Base-by-base conservation (phyloP, 345 rosid genomes). In the Eucalyptus tenuipes region DNA sequence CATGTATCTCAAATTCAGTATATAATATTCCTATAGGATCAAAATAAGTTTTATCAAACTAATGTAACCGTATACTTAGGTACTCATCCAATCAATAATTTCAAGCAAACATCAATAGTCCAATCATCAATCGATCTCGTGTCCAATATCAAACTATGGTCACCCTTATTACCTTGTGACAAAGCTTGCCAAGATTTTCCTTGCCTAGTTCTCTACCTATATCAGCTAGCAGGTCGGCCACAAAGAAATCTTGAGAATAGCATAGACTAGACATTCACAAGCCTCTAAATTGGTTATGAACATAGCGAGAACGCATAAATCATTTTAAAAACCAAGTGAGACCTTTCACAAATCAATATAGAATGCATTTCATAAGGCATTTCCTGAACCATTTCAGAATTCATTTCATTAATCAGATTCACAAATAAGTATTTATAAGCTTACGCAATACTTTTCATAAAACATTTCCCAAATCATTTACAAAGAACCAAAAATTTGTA, bases 211-310 rank as follows among this genome's bases (percentile, higher is more conserved):
- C 71, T 61, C 71, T 29, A n/a, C 75, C 37, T 64, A 59, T 13
- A 27, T 59, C 4, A 10, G 1, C 6, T 25, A 22, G 61, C 3
- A 10, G 0, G 13, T 55, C 0, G 29, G 61, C 61, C 16, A 33
- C 7, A 33, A 71, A 71, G 0, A 37, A 17, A 71, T 71, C 44
- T 18, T 33, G 25, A 17, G 4, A 33, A 33, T 33, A 9, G 25
- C 10, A 2, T 66, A 5, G 24, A 33, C 20, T 66, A 5, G 24
- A 33, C 20, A 17, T 10, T 2, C 13, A 25, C 29, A 55, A 55
- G 13, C 29, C 12, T 24, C 61, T 55, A 9, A 24, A 55, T 52
- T 4, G 25, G 57, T 8, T 52, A 52, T 52, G 25, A 52, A 52
- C 57, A 52, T 55, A 55, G 13, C 13, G 0, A 24, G 29, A 24